These are phyloP conservation scores for Tolypocladium amazonense DNA, from an alignment of 2,329 filamentous ascomycete species.

Conservation along the genomic window DNA sequence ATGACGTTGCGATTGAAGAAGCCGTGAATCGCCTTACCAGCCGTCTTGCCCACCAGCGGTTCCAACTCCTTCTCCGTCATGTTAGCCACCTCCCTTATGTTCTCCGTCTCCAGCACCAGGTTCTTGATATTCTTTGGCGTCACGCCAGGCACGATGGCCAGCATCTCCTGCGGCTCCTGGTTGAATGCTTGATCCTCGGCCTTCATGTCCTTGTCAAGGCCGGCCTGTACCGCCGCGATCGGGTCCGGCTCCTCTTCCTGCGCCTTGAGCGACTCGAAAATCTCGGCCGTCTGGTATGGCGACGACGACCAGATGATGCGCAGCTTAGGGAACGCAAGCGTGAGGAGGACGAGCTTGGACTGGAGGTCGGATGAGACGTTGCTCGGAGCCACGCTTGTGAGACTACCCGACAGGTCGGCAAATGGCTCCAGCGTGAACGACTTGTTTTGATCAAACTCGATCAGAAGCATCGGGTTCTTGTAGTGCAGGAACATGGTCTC, in stretches of 20 bases:
- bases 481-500: constrained; percentile 95
- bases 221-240: constrained; percentile 71
- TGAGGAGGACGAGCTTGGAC: constrained; percentile 83
- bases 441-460: constrained; percentile 96
- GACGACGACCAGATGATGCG: constrained; percentile 90
- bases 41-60: constrained; percentile 65
- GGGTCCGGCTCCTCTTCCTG: constrained; percentile 87
- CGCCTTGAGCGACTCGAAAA: constrained; percentile 88
- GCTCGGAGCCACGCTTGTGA: constrained; percentile 51
- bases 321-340: constrained; percentile 79
- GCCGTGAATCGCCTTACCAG: constrained; percentile 58
- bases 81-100: constrained; percentile 74
- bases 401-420: constrained; percentile 52
- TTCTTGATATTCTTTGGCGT: constrained; percentile 67
- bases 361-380: constrained; percentile 64
- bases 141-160: constrained; percentile 74
- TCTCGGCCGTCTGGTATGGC: constrained; percentile 93
- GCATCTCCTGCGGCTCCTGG: constrained; percentile 80
- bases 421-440: constrained; percentile 88
- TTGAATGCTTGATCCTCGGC: constrained; percentile 67
- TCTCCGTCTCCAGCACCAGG: constrained; percentile 63
- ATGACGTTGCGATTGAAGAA: constrained; percentile 67
- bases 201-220: constrained; percentile 47
- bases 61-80: constrained; percentile 66
- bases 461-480: constrained; percentile 78